Base-by-base conservation (phyloP, 257 asterid genomes). In the Solanum pinnatisectum region DNA sequence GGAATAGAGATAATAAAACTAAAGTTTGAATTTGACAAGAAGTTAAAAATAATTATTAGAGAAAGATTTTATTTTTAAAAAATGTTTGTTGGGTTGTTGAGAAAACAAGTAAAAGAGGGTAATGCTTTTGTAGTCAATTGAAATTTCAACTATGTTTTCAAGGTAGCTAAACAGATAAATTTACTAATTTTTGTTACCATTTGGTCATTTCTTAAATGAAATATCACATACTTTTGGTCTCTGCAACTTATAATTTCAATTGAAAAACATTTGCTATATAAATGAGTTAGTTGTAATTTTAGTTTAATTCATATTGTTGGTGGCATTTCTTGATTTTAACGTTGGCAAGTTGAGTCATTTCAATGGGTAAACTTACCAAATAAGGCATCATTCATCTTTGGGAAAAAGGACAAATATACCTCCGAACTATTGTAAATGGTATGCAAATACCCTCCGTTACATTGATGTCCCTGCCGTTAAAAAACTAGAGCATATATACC, bases 61-160 rank as follows among this genome's bases (percentile, higher is more conserved):
- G 32, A 79, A 78, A 10, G 27, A 18, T 22, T 10, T 35, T 49
- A 13, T 35, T 18, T 14, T 0, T 2, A 22, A 25, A 71, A 72
- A 49, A 36, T 35, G 73, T 90, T 86, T 18, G 87, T 85, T 84
- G 37, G 83, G 90, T 90, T 79, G 94, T 86, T 90, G 88, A 88
- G 93, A 89, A 89, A 86, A 79, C 33, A 76, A 86, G 90, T 27
- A 84, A 79, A 40, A 44, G 22, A 59, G 63, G 25, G 40, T 67
- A 88, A 87, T 12, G 32, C 39, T 46, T 63, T 40, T 74, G 73
- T 27, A 42, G 84, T 87, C 84, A 76, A 68, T 37, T 39, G 40
- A 84, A 76, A 39, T 83, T 87, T 89, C 86, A 90, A 91, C 89
- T 10, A 87, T 88, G 87, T 87, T 87, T 87, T 25, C 70, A 87